Evolutionary conservation across 1,139 yeast genomes (phyloP), one percentile per base, ranked within the genome.

Genomic region (Ashbya aceris): DNA sequence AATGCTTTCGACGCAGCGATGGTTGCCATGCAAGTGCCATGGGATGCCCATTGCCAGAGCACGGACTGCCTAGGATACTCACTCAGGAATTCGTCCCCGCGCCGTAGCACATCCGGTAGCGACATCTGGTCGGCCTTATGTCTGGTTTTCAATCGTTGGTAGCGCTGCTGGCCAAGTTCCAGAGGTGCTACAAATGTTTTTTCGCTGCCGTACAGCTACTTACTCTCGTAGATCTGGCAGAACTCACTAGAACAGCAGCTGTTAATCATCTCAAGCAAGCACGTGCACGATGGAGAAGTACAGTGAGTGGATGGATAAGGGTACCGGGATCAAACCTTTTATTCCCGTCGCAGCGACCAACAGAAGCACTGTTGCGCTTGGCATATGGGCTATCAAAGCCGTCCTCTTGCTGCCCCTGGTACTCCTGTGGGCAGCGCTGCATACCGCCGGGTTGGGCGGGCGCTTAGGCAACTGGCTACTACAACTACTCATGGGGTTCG

Each of bases 311-410:
- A 73, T 89, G 59, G 93, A 83, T 54, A 80, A 77, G 51, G 85
- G 85, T 2, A 82, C 91, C 2, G 93, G 93, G n/a, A 79, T 82
- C 12, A 76, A 86, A 1, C 93, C 93, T 2, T 83, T 82, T 49
- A 68, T 79, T 65, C 86, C 87, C 0, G 58, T 14, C 6, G 3
- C 27, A 10, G 20, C 37, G 9, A 14, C 37, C 4, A 23, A 23
- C n/a, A 20, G 10, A n/a, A 10, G 27, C 11, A 9, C 30, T 9
- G 11, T 17, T 5, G 10, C 27, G 12, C 12, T 14, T 9, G 20
- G 20, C 13, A 11, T 32, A 10, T 17, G 23, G 23, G 6, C 6
- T 5, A 4, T 34, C 7, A 48, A 42, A 34, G 30, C 35, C 14
- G 33, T 45, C 3, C 10, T 52, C 7, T 10, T 40, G 7, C 40